A percentile compares a stretch with the other conserved stretches of the same genome.
These are phyloP conservation scores for Harringtonia lauricola DNA, from an alignment of 2,329 filamentous ascomycete genomes.

Conservation along the genomic window DNA sequence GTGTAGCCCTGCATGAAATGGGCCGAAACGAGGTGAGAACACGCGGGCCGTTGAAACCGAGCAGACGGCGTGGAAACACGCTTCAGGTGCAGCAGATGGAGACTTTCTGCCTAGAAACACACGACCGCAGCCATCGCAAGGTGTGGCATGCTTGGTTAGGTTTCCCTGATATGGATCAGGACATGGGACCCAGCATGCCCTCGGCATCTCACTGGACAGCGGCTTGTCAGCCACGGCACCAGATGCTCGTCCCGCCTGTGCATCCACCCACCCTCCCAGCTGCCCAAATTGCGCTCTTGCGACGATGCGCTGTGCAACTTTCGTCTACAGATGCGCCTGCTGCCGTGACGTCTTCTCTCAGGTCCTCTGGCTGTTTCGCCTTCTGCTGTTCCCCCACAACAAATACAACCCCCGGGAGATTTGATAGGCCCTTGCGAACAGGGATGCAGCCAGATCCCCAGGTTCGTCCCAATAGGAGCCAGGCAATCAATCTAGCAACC, in stretches of 20 bases:
- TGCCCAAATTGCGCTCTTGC: not conserved
- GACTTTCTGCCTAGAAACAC: too few relatives aligned
- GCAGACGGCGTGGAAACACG: too few relatives aligned
- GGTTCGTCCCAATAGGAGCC: conserved; percentile 8
- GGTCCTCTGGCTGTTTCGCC: not conserved
- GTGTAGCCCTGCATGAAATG: too few relatives aligned
- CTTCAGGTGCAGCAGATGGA: too few relatives aligned
- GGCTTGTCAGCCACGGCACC: too few relatives aligned
- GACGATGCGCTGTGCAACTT: not conserved
- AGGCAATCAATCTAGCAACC: conserved; percentile 5
- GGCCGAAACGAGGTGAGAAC: not conserved
- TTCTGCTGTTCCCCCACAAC: conserved; percentile 6
- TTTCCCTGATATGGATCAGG: too few relatives aligned
- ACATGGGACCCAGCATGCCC: too few relatives aligned
- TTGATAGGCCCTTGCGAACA: conserved; percentile 10
- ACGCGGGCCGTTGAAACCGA: too few relatives aligned
- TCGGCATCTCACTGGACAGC: too few relatives aligned
- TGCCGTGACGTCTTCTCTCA: not conserved
- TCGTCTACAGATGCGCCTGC: not conserved
- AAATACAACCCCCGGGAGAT: conserved; percentile 8
- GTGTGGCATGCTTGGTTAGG: too few relatives aligned
- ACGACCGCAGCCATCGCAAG: too few relatives aligned
- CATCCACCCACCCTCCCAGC: not conserved
- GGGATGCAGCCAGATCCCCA: conserved; percentile 9
- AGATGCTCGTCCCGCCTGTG: not conserved